Base-by-base conservation (phyloP, 768 basidiomycete genomes). In the Amanita fuliginea region DNA sequence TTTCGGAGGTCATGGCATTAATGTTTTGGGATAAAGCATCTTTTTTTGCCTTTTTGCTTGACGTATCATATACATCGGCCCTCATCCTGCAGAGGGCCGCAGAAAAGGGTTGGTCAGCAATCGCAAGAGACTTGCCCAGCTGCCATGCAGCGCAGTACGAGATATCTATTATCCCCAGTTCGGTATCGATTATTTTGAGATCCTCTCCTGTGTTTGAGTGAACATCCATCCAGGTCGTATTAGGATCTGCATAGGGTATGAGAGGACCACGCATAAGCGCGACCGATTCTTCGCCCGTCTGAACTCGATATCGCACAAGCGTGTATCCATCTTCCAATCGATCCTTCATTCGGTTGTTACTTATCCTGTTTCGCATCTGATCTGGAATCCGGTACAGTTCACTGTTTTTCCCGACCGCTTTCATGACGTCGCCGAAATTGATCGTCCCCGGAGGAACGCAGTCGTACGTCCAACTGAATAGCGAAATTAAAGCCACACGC, bases 401-500 rank as follows among this genome's bases (percentile, higher is more conserved):
- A 39, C n/a, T 7, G 18, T 39, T 39, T 16, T 39, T 6, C 19
- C 36, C 36, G 7, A 39, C 16, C 1, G n/a, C 1, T 7, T 11
- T 18, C n/a, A 39, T 7, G 3, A n/a, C 19, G 11, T 42, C 47
- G 21, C 30, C 47, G 39, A 49, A 28, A 22, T 24, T 49, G 21
- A 30, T n/a, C 18, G 47, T 19, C 14, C 18, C 39, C 3, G 47
- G 35, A 18, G 47, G 30, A 19, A 49, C 5, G 6, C 34, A 37
- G 16, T 49, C 24, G 11, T 49, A 49, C 9, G 47, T 49, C 47
- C 47, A 49, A 18, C 47, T 49, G 39, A 24, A 40, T 30, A 49
- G 35, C 6, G 47, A 49, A 26, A 37, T 11, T 10, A 49, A 26
- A n/a, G 47, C 47, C 3, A n/a, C 47, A 16, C 26, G 47, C 36